These are phyloP conservation scores for Diaporthe batatas DNA, from an alignment of 2,329 filamentous ascomycete species.

Conservation along the genomic window DNA sequence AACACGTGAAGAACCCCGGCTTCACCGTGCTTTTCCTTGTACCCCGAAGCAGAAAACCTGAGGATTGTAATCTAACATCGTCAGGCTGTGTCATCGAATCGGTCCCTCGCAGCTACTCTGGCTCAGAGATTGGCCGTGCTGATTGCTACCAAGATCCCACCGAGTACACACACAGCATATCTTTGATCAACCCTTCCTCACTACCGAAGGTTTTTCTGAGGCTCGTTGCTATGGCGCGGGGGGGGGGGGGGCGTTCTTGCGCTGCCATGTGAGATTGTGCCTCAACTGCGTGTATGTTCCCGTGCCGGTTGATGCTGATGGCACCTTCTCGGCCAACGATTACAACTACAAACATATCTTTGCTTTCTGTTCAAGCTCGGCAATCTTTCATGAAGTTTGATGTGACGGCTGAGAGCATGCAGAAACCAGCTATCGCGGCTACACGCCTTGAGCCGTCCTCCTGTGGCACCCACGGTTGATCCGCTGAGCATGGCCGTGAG, in stretches of 20 bases:
- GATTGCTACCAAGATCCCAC: too few relatives aligned
- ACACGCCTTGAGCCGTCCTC: background rate
- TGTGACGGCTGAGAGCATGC: too few relatives aligned
- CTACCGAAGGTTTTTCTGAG: background rate
- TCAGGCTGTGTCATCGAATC: background rate
- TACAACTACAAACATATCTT: too few relatives aligned
- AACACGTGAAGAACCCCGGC: background rate
- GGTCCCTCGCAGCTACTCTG: background rate
- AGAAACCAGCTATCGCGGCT: background rate
- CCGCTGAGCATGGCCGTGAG: background rate
- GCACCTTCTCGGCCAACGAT: background rate
- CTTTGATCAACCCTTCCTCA: background rate
- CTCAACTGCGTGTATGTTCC: background rate
- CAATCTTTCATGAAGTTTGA: background rate
- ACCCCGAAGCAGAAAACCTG: too few relatives aligned
- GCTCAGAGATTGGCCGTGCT: too few relatives aligned
- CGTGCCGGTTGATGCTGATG: background rate
- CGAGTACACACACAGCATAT: background rate
- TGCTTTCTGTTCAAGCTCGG: background rate
- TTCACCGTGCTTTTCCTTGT: background rate
- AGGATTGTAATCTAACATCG: background rate
- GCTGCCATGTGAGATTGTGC: background rate
- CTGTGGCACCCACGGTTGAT: background rate
- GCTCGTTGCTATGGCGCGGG: background rate
- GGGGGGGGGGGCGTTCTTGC: background rate